Evolutionary conservation across 345 rosid genomes (phyloP), one percentile per base, ranked within the genome.

Genomic region (Hypericum perforatum): DNA sequence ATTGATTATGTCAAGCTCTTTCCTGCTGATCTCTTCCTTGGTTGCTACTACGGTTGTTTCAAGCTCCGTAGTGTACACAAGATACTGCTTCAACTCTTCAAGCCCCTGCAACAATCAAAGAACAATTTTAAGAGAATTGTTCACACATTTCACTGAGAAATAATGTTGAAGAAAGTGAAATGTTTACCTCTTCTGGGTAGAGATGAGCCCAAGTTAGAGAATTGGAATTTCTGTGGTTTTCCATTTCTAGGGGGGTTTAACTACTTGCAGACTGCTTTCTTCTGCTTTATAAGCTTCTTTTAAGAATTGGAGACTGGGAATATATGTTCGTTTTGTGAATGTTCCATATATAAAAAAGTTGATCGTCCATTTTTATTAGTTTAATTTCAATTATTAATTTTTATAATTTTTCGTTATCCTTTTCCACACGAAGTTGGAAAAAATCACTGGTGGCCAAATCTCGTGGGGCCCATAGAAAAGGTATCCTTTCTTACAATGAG

Each of bases 211-310:
- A 70, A 53, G 56, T 47, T 7, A 69, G 63, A 59, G 72, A 70
- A 42, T 68, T 67, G 56, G 72, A 70, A 42, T 68, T 67, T 53
- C 66, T 73, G 56, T 70, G 65, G 36, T 73, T 77, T 32, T 76
- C 81, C 84, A 79, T 79, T 46, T 54, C 42, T 52, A 8, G 37
- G 6, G 48, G 47, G 6, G 37, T 8, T 29, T 7, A 8, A 11
- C 40, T 13, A 39, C 14, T 32, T 12, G 5, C 45, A 43, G 41
- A 36, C 41, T 32, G 43, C 11, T 48, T 40, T 48, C 37, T 5
- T 48, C 32, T 38, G 37, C 40, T 37, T 54, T 11, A 16, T 60
- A 29, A 11, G 46, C 73, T 50, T 68, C 60, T 71, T 74, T 60
- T 70, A 73, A 22, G 32, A 22, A 22, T 22, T 22, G 32, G 32